These are phyloP conservation scores for Leccinum disarticulatum DNA, from an alignment of 768 basidiomycete genomes.

Conservation along the genomic window DNA sequence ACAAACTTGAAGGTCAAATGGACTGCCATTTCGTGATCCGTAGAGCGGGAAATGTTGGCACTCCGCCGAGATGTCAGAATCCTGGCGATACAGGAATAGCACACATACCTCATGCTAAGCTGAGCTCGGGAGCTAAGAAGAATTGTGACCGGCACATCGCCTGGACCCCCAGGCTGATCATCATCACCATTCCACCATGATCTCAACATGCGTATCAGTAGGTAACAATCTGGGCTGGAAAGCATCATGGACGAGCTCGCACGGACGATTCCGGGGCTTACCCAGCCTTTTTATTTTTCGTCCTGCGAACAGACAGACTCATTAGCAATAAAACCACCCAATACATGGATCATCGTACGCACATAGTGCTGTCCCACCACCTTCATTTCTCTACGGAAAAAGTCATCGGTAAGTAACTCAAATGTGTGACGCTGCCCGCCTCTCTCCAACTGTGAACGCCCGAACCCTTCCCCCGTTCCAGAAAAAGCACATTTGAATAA, in stretches of 20 bases:
- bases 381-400: neutral
- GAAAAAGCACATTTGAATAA: neutral
- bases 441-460: neutral
- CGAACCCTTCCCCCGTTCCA: neutral
- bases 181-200: too few relatives aligned
- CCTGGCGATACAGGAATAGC: neutral
- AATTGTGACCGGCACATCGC: neutral
- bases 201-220: neutral
- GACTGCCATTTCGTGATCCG: neutral
- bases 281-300: neutral
- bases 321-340: neutral
- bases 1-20: neutral
- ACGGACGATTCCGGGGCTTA: neutral
- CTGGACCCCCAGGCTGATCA: neutral
- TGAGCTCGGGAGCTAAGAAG: neutral
- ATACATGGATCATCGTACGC: neutral
- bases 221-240: neutral
- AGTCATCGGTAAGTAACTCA: neutral
- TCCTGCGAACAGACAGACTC: neutral
- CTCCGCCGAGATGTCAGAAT: neutral
- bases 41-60: slow-evolving; percentile 2
- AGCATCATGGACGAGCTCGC: neutral
- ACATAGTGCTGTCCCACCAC: too few relatives aligned
- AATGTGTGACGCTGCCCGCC: neutral
- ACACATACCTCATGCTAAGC: neutral